Conservation (phyloP, 192 early-diverging fungal species). For the Mortierella antarctica region DNA sequence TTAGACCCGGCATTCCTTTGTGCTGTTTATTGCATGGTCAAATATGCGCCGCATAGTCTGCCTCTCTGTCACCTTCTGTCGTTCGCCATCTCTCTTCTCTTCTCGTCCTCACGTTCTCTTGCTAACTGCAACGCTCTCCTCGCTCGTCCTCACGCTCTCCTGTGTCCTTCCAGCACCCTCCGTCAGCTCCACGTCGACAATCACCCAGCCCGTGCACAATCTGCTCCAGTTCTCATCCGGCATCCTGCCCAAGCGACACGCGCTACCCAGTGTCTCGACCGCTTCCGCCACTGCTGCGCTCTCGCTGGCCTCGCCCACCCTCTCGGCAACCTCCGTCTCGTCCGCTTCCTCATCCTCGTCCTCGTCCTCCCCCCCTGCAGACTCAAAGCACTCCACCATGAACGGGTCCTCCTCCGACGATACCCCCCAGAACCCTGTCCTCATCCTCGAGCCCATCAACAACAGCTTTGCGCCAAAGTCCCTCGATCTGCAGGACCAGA, state of each 20-base stretch:
- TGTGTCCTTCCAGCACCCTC: constrained; percentile 26
- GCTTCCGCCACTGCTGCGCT: constrained; percentile 5
- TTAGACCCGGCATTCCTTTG: too few species aligned
- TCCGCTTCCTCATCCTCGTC: constrained; percentile 2
- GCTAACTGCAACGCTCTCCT: background rate
- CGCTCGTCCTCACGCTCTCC: background rate
- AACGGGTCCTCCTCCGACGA: background rate
- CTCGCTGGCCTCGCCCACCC: background rate
- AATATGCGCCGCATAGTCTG: background rate
- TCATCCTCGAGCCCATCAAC: constrained; percentile 59
- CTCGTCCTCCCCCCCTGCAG: constrained; percentile 13
- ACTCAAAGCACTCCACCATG: background rate
- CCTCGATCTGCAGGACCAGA: constrained; percentile 64
- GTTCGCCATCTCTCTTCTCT: background rate
- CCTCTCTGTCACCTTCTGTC: background rate
- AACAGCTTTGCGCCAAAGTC: constrained; percentile 59
- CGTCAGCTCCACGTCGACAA: constrained; percentile 41
- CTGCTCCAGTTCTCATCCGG: constrained; percentile 34
- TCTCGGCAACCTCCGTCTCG: constrained; percentile 8
- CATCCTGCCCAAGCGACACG: constrained; percentile 29
- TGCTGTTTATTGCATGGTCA: too few species aligned
- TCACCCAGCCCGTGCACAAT: constrained; percentile 35
- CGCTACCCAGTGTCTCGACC: constrained; percentile 22
- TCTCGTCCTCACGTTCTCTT: background rate
- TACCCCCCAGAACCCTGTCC: constrained; percentile 13